A percentile compares a stretch with the other conserved stretches of the same genome.
These are phyloP conservation scores for Pseudozyma hubeiensis DNA, from an alignment of 1,284 basidiomycete species.

Conservation along the genomic window DNA sequence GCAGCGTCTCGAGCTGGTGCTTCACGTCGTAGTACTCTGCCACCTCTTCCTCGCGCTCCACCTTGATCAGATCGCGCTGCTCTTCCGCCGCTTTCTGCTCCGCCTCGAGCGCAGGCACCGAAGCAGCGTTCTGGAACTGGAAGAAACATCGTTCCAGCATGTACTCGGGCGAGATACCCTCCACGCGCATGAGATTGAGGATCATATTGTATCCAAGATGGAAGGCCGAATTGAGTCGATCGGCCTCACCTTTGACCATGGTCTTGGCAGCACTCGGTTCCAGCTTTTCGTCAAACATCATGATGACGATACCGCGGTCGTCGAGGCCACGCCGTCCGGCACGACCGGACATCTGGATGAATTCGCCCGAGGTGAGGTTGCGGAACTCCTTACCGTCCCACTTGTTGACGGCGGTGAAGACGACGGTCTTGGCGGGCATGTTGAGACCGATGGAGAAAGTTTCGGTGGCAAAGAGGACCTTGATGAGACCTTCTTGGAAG, in stretches of 20 bases:
- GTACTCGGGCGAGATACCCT: slow-evolving; percentile 97
- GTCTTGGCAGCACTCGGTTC: slow-evolving; percentile 90
- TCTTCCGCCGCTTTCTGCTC: slow-evolving; percentile 83
- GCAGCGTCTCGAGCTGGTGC: slow-evolving; percentile 89
- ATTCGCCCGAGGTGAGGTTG: slow-evolving; percentile 74
- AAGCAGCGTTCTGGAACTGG: slow-evolving; percentile 95
- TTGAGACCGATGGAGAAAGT: slow-evolving; percentile 99
- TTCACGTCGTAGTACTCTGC: slow-evolving; percentile 91
- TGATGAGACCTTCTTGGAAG: slow-evolving; percentile 99
- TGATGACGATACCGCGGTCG: slow-evolving; percentile 98
- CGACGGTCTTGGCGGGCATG: slow-evolving; percentile 99
- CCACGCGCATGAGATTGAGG: slow-evolving; percentile 97
- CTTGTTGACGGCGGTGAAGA: slow-evolving; percentile 94
- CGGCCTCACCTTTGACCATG: slow-evolving; percentile 99
- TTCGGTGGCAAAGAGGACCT: slow-evolving; percentile 97
- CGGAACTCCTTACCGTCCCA: slow-evolving; percentile 96
- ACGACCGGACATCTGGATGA: slow-evolving; percentile 89
- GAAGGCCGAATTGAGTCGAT: slow-evolving; percentile 96
- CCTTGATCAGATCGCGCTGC: slow-evolving; percentile 76
- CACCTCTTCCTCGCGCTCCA: slow-evolving; percentile 85
- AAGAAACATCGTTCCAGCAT: slow-evolving; percentile 98
- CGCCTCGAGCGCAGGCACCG: slow-evolving; percentile 86
- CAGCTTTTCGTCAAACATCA: slow-evolving; percentile 99
- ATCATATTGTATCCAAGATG: slow-evolving; percentile 99
- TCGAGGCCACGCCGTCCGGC: slow-evolving; percentile 97